These are phyloP conservation scores for Cavenderia fasciculata DNA, from an alignment of 78 protist genomes.

Conservation along the genomic window DNA sequence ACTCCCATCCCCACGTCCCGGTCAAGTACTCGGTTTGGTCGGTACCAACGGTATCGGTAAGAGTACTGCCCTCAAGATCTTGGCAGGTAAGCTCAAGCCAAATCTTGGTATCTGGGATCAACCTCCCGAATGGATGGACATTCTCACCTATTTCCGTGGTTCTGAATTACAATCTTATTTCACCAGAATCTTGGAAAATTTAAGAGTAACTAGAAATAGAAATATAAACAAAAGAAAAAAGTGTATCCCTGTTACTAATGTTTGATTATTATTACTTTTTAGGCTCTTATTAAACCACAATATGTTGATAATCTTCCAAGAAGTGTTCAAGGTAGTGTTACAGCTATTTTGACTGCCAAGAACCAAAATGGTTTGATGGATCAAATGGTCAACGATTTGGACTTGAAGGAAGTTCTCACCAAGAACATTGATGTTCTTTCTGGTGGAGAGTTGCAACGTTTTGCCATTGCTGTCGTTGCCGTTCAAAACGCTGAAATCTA, in stretches of 20 bases:
- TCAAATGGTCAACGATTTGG: slow-evolving; percentile 73
- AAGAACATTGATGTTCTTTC: slow-evolving; percentile 93
- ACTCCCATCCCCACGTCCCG: slow-evolving; percentile 98
- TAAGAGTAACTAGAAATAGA: too few relatives aligned
- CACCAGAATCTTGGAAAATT: slow-evolving; percentile 95
- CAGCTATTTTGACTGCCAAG: slow-evolving; percentile 77
- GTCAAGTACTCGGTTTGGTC: slow-evolving; percentile 99
- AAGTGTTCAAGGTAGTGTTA: slow-evolving; percentile 95
- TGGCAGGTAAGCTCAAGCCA: slow-evolving; percentile 98
- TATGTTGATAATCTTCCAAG: slow-evolving; percentile 98
- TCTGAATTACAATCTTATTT: slow-evolving; percentile 99
- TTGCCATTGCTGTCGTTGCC: slow-evolving; percentile 94
- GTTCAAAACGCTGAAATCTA: slow-evolving; percentile 88
- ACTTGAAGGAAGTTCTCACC: slow-evolving; percentile 85
- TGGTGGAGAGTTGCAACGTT: slow-evolving; percentile 99
- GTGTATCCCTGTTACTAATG: neutral
- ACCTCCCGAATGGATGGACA: slow-evolving; percentile 98
- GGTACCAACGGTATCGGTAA: slow-evolving; percentile 99
- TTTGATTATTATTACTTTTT: neutral
- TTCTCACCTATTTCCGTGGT: slow-evolving; percentile 98
- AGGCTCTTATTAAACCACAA: slow-evolving; percentile 99
- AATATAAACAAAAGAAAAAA: slow-evolving; percentile 38
- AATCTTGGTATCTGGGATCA: slow-evolving; percentile 96
- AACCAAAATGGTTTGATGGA: slow-evolving; percentile 78
- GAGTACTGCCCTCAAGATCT: slow-evolving; percentile 98